These are phyloP conservation scores for Chlorella sp. DNA, from an alignment of 139 green algal species.

Conservation along the genomic window DNA sequence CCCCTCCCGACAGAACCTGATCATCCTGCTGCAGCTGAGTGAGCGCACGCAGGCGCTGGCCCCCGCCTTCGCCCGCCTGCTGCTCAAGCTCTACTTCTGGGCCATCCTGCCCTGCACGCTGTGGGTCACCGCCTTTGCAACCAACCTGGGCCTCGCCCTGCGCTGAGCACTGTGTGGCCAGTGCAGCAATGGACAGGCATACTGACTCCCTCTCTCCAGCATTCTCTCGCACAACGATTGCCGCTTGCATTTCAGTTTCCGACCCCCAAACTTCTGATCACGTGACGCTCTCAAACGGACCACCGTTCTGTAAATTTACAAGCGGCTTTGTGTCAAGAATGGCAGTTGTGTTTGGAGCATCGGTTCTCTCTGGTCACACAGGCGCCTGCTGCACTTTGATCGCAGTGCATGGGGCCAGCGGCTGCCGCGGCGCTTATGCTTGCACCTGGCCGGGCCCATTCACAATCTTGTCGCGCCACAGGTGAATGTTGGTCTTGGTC, in stretches of 20 bases:
- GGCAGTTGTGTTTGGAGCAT: not conserved
- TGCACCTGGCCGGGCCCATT: not conserved
- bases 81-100: conserved; percentile 61
- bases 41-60: conserved; percentile 39
- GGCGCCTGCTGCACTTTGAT: too few species aligned
- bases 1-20: conserved; percentile 51
- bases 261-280: too few species aligned
- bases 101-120: conserved; percentile 45
- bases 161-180: not conserved
- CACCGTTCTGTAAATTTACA: not conserved
- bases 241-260: not conserved
- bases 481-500: conserved; percentile 83
- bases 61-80: conserved; percentile 42
- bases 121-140: conserved; percentile 69
- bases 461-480: conserved; percentile 63
- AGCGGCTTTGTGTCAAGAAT: not conserved
- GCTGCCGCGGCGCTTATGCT: not conserved
- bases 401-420: too few species aligned
- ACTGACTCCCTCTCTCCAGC: not conserved
- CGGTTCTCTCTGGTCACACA: not conserved
- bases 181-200: not conserved
- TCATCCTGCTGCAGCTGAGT: conserved; percentile 61
- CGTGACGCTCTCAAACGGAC: not conserved
- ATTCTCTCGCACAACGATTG: not conserved
- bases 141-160: conserved; percentile 43